Conservation (phyloP, 2,329 filamentous ascomycete species). For the Chaetomium globosum region DNA sequence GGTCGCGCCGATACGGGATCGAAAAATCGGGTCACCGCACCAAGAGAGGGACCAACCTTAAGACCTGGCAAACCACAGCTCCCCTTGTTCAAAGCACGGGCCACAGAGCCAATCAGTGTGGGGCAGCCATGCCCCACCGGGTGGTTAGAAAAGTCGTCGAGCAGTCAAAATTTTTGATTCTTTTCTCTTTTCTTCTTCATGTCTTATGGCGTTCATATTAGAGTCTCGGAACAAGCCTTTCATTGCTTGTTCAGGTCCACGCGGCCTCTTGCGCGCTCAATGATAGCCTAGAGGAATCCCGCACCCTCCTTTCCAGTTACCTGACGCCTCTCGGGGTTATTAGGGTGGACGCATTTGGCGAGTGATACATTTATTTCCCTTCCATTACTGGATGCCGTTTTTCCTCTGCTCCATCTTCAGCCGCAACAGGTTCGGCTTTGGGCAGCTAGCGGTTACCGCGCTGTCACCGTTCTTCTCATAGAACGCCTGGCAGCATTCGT, state of each 20-base stretch:
- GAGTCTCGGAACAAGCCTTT: slow-evolving; percentile 96
- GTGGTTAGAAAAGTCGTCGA: slow-evolving; percentile 28
- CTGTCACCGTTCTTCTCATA: slow-evolving; percentile 78
- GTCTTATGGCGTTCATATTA: slow-evolving; percentile 90
- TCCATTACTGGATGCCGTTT: slow-evolving; percentile 33
- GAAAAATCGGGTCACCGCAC: slow-evolving; percentile 30
- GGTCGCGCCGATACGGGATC: slow-evolving; percentile 33
- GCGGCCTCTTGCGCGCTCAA: slow-evolving; percentile 93
- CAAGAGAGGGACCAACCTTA: slow-evolving; percentile 4
- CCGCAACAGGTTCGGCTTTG: slow-evolving; percentile 75
- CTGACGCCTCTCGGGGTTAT: slow-evolving; percentile 52
- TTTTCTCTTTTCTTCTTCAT: slow-evolving; percentile 58
- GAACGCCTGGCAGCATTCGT: slow-evolving; percentile 90
- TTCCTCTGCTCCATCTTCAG: slow-evolving; percentile 80
- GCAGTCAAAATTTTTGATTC: slow-evolving; percentile 36
- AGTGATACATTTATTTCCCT: slow-evolving; percentile 35
- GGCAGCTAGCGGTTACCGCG: slow-evolving; percentile 79
- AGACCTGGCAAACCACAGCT: slow-evolving; percentile 1
- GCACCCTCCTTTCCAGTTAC: slow-evolving; percentile 74
- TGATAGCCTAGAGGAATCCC: slow-evolving; percentile 84
- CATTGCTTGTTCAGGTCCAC: slow-evolving; percentile 91
- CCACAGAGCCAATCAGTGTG: slow-evolving; percentile 7
- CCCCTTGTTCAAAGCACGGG: slow-evolving; percentile 20
- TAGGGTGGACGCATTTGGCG: slow-evolving; percentile 42
- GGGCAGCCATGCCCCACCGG: slow-evolving; percentile 23